These are phyloP conservation scores for Daldinia sp. DNA, from an alignment of 2,329 filamentous ascomycete species.

Conservation along the genomic window DNA sequence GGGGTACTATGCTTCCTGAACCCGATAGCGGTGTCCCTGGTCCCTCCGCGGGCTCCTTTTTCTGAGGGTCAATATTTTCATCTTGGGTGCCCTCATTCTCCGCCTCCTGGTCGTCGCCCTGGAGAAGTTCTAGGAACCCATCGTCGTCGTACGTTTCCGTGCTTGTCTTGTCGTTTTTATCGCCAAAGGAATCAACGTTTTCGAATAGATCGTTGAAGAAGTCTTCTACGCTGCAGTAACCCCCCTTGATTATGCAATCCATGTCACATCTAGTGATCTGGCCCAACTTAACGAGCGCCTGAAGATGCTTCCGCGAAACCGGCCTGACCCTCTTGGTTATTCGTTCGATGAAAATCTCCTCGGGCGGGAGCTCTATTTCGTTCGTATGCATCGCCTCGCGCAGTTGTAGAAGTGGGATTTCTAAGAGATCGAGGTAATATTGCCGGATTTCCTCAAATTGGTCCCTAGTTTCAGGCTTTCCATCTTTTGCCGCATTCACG, in stretches of 20 bases:
- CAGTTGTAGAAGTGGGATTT: constrained; percentile 8
- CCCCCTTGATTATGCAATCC: constrained; percentile 16
- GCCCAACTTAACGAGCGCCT: neutral
- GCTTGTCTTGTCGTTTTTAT: too few relatives aligned
- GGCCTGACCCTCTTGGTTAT: constrained; percentile 20
- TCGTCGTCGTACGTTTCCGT: constrained; percentile 17
- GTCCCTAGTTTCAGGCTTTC: neutral
- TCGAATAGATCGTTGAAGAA: constrained; percentile 13
- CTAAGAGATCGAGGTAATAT: constrained; percentile 10
- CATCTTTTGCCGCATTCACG: neutral
- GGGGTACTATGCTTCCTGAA: neutral
- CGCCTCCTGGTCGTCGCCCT: neutral
- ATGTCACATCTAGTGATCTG: constrained; percentile 4
- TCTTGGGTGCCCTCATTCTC: neutral
- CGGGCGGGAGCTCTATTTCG: neutral
- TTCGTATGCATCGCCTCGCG: constrained; percentile 9
- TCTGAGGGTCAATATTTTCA: neutral
- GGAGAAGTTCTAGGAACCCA: constrained; percentile 2
- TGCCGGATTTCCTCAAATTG: constrained; percentile 1
- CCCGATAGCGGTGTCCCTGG: too few relatives aligned
- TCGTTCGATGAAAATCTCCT: constrained; percentile 4
- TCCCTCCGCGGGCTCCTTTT: neutral
- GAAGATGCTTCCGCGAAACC: neutral
- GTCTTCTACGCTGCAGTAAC: constrained; percentile 15
- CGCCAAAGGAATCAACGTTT: neutral